Base-by-base conservation (phyloP, 2,329 filamentous ascomycete genomes). In the Ceratocystiopsis minuta region DNA sequence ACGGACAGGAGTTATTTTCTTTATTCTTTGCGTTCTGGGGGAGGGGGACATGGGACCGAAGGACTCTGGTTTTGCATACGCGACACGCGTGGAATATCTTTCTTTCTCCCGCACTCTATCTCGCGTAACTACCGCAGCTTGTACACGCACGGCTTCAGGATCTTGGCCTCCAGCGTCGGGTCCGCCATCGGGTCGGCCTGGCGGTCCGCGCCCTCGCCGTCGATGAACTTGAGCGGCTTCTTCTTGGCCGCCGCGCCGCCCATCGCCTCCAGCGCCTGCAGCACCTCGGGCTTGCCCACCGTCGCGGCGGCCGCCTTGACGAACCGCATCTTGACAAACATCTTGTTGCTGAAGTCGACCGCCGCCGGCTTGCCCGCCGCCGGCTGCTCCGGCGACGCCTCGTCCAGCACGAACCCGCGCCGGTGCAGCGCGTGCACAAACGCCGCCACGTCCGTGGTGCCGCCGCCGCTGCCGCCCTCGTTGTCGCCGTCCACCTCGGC, bases 271-370 rank as follows among this genome's bases (percentile, higher is more conserved):
- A 41, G 35, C 2, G 42, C 42, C 18, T 37, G 32, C 39, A 41
- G 39, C 7, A 61, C 66, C 14, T 67, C 73, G 49, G 80, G 75
- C 63, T 93, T 92, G 18, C 86, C 86, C 56, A 76, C 79, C 2
- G 68, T 68, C 0, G 87, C 80, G 37, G 75, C 64, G 16, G 75
- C 75, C n/a, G 71, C 75, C 64, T 96, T 98, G 52, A 87, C 67
- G 60, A 98, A 98, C 52, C 80, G 76, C 85, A 98, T 88, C 63
- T 80, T 84, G 51, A 96, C 88, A 64, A 98, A 98, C 90, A 98
- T 98, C 63, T 81, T 92, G 63, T 98, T 98, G 43, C 71, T 73
- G 53, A 92, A 64, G 62, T 98, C 86, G 11, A 93, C 68, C 0
- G 78, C 73, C 9, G 46, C 43, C 12, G 45, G 35, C 41, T 47